These are phyloP conservation scores for Daldinia childiae DNA, from an alignment of 495 filamentous ascomycete genomes.

Conservation along the genomic window DNA sequence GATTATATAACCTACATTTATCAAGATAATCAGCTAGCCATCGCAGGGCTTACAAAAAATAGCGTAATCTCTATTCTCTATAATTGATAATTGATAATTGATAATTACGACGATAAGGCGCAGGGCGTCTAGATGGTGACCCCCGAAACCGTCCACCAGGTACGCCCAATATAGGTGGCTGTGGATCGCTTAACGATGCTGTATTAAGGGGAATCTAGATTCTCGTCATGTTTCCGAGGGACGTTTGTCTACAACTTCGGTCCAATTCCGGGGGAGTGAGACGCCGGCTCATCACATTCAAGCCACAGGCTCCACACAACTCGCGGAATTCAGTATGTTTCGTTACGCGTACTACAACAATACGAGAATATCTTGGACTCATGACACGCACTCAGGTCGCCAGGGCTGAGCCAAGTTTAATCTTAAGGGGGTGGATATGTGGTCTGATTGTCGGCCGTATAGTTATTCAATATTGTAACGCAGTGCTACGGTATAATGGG, in stretches of 20 bases:
- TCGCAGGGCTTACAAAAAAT: constrained; percentile 21
- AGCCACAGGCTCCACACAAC: constrained; percentile 24
- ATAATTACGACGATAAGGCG: constrained; percentile 23
- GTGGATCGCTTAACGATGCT: constrained; percentile 20
- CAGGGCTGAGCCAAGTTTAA: constrained; percentile 14
- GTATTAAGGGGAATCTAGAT: constrained; percentile 15
- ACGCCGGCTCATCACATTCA: constrained; percentile 8
- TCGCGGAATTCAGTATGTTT: not conserved
- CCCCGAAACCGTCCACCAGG: constrained; percentile 8
- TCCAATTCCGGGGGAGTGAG: constrained; percentile 24
- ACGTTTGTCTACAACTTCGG: constrained; percentile 5
- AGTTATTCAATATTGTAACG: constrained; percentile 16
- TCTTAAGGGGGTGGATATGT: constrained; percentile 11
- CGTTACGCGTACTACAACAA: constrained; percentile 31
- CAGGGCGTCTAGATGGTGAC: constrained; percentile 14
- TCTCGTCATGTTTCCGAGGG: constrained; percentile 1
- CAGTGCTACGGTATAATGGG: constrained; percentile 23
- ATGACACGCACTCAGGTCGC: constrained; percentile 8
- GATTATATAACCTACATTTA: constrained; percentile 25
- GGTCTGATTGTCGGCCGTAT: constrained; percentile 20
- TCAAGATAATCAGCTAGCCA: constrained; percentile 24
- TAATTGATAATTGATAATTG: too few species aligned
- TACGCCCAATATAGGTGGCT: constrained; percentile 5
- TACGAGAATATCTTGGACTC: constrained; percentile 30
- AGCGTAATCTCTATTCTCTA: constrained; percentile 31